Conservation (phyloP, 352 stramenopile genomes). For the Phytophthora idaei region DNA sequence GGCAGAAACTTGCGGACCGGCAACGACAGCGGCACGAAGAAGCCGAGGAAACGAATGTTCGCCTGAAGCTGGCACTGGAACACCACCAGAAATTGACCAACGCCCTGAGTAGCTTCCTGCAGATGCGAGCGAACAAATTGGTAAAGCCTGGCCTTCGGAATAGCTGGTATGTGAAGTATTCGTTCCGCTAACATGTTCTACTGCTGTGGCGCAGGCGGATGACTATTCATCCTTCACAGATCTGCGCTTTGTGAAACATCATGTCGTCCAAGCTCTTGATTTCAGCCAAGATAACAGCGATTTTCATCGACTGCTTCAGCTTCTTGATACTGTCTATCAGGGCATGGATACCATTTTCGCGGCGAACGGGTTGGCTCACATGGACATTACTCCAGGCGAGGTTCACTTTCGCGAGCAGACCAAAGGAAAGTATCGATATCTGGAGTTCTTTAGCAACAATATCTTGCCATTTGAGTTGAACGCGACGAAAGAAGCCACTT, state of each 20-base stretch:
- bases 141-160: not conserved
- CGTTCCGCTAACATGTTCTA: constrained; percentile 1
- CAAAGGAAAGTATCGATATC: constrained; percentile 21
- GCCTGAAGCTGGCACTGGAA: constrained; percentile 45
- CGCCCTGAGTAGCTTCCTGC: constrained; percentile 7
- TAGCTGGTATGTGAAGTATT: not conserved
- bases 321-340: constrained; percentile 27
- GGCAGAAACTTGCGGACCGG: constrained; percentile 20
- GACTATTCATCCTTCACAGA: constrained; percentile 23
- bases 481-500: constrained; percentile 28
- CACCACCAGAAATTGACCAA: constrained; percentile 22
- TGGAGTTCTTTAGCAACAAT: constrained; percentile 38
- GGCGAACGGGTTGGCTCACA: constrained; percentile 24
- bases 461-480: constrained; percentile 27
- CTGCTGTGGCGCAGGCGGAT: constrained; percentile 8
- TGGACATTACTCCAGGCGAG: constrained; percentile 31
- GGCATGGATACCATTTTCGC: constrained; percentile 33
- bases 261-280: constrained; percentile 16
- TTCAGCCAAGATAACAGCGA: constrained; percentile 17
- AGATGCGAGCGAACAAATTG: constrained; percentile 15
- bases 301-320: constrained; percentile 25
- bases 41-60: constrained; percentile 45
- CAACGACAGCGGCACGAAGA: constrained; percentile 38
- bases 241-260: constrained; percentile 3
- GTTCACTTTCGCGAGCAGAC: constrained; percentile 28